Base-by-base conservation (phyloP, 805 yeast species). In the Grigorovia jiainica region DNA sequence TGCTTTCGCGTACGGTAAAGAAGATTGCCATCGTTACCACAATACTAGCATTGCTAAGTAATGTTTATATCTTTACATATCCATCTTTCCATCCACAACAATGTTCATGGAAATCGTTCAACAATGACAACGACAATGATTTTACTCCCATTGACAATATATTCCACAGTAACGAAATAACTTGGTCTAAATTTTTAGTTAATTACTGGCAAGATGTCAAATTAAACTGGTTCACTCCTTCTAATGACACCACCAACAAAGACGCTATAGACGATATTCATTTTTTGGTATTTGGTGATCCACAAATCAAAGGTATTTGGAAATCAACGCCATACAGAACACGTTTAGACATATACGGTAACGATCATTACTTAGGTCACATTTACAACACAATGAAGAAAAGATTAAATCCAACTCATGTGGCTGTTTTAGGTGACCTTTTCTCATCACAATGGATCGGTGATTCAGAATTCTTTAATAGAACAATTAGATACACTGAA, bases 361-460 rank as follows among this genome's bases (percentile, higher is more conserved):
- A 92, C 64, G 98, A 92, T 64, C 73, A 76, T 50, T 92, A 81
- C 55, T 65, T 92, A 46, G 94, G 95, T 2, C 97, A 89, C 53
- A 80, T 90, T 19, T 87, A 81, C 59, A 53, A 61, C 3, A 72
- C 75, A 5, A 78, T 90, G 83, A 72, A 73, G 48, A 54, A 57
- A 8, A 64, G 89, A 46, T 63, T 86, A 44, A 47, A 68, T 1
- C 98, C 98, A 1, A 72, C 80, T 18, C 87, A 80, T 60, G 90
- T 85, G 15, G 84, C 85, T 0, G 95, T 89, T 0, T 73, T 92
- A 77, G 98, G 98, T 3, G 98, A 92, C 61, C 69, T 87, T 50
- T 79, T 92, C 46, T 84, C 95, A 10, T 82, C 92, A 7, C 98
- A 92, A 66, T 92, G 98, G 97, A 87, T 92, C 48, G 70, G 72